These are phyloP conservation scores for Prunus yedoensis DNA, from an alignment of 331 rosid species.

Conservation along the genomic window DNA sequence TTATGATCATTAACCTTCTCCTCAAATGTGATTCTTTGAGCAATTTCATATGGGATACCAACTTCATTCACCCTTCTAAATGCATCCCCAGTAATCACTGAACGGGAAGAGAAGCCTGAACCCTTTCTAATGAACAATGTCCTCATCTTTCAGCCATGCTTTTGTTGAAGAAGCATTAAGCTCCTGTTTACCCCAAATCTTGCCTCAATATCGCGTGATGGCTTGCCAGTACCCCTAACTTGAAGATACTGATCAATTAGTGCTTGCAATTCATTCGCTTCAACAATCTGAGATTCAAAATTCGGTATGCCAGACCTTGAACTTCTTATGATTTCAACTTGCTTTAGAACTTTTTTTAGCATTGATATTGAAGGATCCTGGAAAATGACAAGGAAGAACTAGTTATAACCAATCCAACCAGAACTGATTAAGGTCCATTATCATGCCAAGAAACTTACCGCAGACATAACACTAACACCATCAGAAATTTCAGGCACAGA, in stretches of 20 bases:
- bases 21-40: constrained; percentile 82
- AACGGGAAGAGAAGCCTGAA: constrained; percentile 91
- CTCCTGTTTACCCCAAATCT: constrained; percentile 68
- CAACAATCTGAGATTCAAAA: constrained; percentile 78
- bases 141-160: constrained; percentile 93
- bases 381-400: constrained; percentile 18
- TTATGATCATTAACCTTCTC: constrained; percentile 79
- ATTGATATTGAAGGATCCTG: constrained; percentile 84
- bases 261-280: constrained; percentile 76
- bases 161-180: constrained; percentile 64
- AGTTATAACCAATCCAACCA: not conserved
- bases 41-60: constrained; percentile 83
- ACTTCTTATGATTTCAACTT: constrained; percentile 61
- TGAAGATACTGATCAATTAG: constrained; percentile 73
- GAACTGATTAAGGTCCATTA: not conserved
- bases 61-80: constrained; percentile 79
- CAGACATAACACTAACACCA: constrained; percentile 77
- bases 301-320: constrained; percentile 88
- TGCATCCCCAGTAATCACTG: constrained; percentile 90
- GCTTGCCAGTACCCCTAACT: constrained; percentile 73
- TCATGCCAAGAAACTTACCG: constrained; percentile 38
- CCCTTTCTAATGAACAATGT: constrained; percentile 88
- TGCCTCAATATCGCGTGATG: constrained; percentile 64
- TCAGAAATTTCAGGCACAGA: constrained; percentile 93
- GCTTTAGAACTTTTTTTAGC: constrained; percentile 75